Base-by-base conservation (phyloP, 1,284 basidiomycete species). In the Cutaneotrichosporon sp. region DNA sequence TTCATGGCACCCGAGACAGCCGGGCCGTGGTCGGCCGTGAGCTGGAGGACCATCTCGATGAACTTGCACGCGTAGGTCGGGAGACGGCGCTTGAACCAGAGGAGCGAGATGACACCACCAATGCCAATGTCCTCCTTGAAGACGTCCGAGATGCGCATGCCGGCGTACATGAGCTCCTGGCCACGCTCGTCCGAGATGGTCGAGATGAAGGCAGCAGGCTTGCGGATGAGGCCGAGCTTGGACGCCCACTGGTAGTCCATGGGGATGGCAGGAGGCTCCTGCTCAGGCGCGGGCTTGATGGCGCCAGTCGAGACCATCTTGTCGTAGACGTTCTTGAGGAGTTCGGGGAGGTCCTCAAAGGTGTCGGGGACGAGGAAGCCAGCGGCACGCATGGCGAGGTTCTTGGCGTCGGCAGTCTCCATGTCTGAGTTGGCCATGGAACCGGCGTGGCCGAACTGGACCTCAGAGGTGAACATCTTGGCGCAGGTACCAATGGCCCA, bases 211-310 rank as follows among this genome's bases (percentile, higher is more conserved):
- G 96, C 94, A 52, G 96, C 95, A 49, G 96, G 96, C 85, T 98
- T 98, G 78, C 96, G 90, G 81, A 99, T 95, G 80, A 98, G 89
- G 65, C 96, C 96, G 65, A 98, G 89, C 84, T 98, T 96, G 73
- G 92, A 89, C 52, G 96, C 96, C 96, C 96, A 98, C 85, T 98
- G 97, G 90, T 98, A 99, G 85, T 99, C 96, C 92, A 98, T 96
- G 32, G 96, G 96, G 80, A 98, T 98, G 70, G 91, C 88, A 26
- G 96, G 96, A 36, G 95, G 93, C 49, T 94, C 90, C 64, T 89
- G 85, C 84, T 98, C 96, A 58, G 84, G 72, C 84, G 88, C 85
- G 71, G 89, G 89, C 56, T 84, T 81, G 80, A 98, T 88, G 53
- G 83, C 76, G 60, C 94, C 92, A 55, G 79, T 80, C 69, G 81